Base-by-base conservation (phyloP, 1,139 yeast genomes). In the Insectozyma bohioensis region DNA sequence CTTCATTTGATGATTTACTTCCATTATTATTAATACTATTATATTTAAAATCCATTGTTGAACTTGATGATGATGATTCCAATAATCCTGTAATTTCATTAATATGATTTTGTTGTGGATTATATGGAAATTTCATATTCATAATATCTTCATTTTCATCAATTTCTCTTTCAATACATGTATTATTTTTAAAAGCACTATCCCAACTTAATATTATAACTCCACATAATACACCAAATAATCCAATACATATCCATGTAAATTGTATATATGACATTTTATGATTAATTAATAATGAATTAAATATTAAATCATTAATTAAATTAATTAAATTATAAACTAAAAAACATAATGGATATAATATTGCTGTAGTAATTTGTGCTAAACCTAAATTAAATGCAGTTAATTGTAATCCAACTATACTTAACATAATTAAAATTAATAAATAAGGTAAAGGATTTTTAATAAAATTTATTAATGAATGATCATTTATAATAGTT, bases 331-430 rank as follows among this genome's bases (percentile, higher is more conserved):
- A 61, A 58, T 86, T 88, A 66, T 83, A 88, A 26, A 86, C 78
- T 58, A 94, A 82, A 54, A 88, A 88, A 33, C 90, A 85, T 42
- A 88, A 64, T 0, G 96, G 96, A 51, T 87, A 88, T 24, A 88
- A 65, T 10, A 86, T 74, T 6, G 92, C 79, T 0, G 96, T 86
- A 34, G 90, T 79, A 28, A 84, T 74, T 43, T 75, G 72, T 28
- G 80, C 72, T 36, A 88, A 67, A 0, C 95, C 95, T 46, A 78
- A 67, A 56, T 87, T 86, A 42, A 87, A 72, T 23, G 85, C 79
- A 36, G 76, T 79, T 31, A 88, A 66, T 54, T 88, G 95, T 11
- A 78, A 65, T 4, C 84, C 72, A n/a, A 95, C 87, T 31, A 86
- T 72, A 5, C 64, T 47, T n/a, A 84, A 59, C 63, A 87, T 85